phyloP scores from a whole-genome alignment of 148 eudicot species.

The Vaccinium corymbosum region DNA sequence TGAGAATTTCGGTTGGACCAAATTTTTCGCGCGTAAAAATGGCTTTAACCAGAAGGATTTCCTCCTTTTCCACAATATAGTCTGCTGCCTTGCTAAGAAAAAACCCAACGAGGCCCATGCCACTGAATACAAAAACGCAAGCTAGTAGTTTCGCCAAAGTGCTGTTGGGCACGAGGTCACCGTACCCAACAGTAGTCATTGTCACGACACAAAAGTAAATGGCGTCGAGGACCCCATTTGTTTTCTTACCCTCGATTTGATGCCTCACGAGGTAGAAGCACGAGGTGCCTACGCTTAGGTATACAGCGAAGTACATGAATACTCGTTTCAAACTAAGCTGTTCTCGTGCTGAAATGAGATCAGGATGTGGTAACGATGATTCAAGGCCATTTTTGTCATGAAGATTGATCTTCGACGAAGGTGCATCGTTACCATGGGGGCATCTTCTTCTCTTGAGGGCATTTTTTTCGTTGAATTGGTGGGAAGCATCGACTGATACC shows the following conservation, averaged over 20 bases:
- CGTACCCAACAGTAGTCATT: conserved; percentile 90
- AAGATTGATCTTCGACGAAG: conserved; percentile 9
- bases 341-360: conserved; percentile 9
- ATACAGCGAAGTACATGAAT: conserved; percentile 29
- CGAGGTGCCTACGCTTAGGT: conserved; percentile 45
- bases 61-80: conserved; percentile 57
- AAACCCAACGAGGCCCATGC: conserved; percentile 65
- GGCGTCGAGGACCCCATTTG: conserved; percentile 58
- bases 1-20: conserved; percentile 34
- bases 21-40: conserved; percentile 40
- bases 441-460: conserved; percentile 31
- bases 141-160: conserved; percentile 50
- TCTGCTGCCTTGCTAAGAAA: conserved; percentile 67
- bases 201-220: conserved; percentile 73
- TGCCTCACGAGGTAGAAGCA: conserved; percentile 49
- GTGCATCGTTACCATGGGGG: conserved; percentile 17
- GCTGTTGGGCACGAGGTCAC: conserved; percentile 75
- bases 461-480: conserved; percentile 20
- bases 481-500: conserved; percentile 24
- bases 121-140: conserved; percentile 55
- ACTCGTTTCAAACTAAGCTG: conserved; percentile 31
- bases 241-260: conserved; percentile 56
- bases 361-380: conserved; percentile 18
- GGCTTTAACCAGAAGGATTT: conserved; percentile 46
- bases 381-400: conserved; percentile 8